Base-by-base conservation (phyloP, 805 yeast species). In the Candida piceae region DNA sequence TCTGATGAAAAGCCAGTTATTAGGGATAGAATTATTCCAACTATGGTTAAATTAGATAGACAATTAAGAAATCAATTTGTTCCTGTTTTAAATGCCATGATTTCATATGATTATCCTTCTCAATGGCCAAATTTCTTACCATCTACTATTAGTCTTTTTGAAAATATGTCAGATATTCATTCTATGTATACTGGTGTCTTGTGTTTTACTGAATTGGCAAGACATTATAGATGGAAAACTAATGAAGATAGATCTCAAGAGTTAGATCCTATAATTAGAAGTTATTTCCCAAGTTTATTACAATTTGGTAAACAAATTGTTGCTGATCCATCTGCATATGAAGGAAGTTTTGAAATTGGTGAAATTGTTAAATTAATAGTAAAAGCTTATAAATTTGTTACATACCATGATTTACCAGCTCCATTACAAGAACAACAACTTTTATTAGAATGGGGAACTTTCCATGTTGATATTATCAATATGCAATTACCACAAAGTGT, bases 341-440 rank as follows among this genome's bases (percentile, higher is more conserved):
- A 42, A 12, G 41, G 35, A 10, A 43, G 40, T 26, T 51, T 38
- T 37, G 64, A 62, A 40, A 49, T 56, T 8, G 89, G 87, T 15
- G 95, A 86, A 45, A 79, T 89, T 67, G 63, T 86, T 31, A 84
- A 83, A 45, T 67, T 84, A 45, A 71, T 87, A 29, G 59, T 89
- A 36, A 93, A 93, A 54, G 68, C 75, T 37, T 88, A 79, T 66
- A 90, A 90, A 57, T 84, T 84, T 57, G 84, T 80, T 29, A 83
- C 94, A 1, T 81, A 78, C 57, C 74, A 71, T 50, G 96, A 88
- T 55, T 63, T 90, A 35, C 97, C 97, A 2, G 66, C 57, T 4
- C 72, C 78, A 3, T 61, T 83, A 54, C 80, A 86, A 66, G 62
- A 66, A 31, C 50, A 66, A 39, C 74, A 79, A 41, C 44, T 63